Evolutionary conservation across 202 grass and related monocot species (phyloP).

Genomic region (Setaria italica): DNA sequence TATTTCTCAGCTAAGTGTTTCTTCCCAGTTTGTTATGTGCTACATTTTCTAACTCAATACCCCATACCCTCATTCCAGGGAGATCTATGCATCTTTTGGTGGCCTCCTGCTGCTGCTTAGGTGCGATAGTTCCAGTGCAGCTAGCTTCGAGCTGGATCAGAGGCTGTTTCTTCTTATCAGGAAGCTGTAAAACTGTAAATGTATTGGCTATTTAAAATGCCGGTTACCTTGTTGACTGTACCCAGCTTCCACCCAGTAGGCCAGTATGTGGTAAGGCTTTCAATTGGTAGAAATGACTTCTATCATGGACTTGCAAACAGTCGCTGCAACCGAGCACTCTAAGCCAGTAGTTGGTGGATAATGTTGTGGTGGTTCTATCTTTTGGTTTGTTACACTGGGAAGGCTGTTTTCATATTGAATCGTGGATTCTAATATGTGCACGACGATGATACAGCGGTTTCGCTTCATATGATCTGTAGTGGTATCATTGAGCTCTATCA

Average conservation of each 20-base stretch:
- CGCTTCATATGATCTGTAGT: neutral
- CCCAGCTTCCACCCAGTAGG: neutral
- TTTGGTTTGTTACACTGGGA: neutral
- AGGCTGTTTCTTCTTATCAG: conserved; percentile 73
- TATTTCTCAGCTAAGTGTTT: neutral
- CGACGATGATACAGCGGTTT: neutral
- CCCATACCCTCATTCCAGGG: conserved; percentile 33
- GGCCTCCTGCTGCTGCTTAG: conserved; percentile 72
- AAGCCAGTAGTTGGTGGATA: neutral
- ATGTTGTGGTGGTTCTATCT: neutral
- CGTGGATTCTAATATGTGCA: neutral
- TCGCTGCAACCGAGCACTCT: neutral
- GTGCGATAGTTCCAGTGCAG: conserved; percentile 51
- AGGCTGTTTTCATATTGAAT: neutral
- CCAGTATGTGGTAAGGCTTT: neutral
- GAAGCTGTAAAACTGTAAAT: conserved; percentile 63
- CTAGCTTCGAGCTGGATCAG: conserved; percentile 72
- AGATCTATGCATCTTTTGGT: conserved; percentile 74
- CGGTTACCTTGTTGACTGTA: neutral
- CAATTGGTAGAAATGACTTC: neutral
- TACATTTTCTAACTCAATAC: neutral
- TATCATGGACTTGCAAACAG: neutral
- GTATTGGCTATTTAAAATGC: neutral
- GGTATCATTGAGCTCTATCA: neutral
- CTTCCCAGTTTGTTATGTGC: neutral